Percentiles rank a stretch among this genome's conserved stretches.
Conservation (phyloP, 129 eudicot genomes). For the Chrysanthemum lavandulifolium region DNA sequence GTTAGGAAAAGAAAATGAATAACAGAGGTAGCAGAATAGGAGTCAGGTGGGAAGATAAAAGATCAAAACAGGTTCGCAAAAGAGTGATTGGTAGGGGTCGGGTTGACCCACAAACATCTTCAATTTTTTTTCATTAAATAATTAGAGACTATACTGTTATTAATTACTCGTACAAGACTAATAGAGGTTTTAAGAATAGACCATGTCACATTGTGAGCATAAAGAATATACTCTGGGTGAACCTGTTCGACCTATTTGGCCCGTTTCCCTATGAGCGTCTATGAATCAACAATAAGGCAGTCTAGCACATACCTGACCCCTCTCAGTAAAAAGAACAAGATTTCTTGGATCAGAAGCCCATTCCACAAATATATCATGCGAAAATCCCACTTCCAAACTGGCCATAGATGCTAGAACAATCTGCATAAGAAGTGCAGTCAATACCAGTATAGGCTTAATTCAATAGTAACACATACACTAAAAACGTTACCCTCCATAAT, state of each 20-base stretch:
- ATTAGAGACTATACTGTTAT: no score
- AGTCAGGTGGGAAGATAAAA: background rate
- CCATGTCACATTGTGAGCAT: no score
- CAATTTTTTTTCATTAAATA: no score
- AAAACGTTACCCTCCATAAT: constrained; percentile 6
- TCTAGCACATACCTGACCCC: constrained; percentile 73
- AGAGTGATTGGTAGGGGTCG: no score
- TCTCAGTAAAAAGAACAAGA: constrained; percentile 90
- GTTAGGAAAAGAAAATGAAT: no score
- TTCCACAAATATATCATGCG: constrained; percentile 92
- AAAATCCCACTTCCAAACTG: constrained; percentile 91
- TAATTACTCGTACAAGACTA: no score
- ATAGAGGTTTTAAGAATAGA: no score
- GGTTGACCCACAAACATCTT: no score
- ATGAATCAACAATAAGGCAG: background rate
- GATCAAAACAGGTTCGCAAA: background rate
- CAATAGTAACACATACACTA: background rate
- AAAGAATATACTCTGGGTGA: no score
- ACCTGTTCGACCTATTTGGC: no score
- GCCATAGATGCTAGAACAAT: constrained; percentile 95
- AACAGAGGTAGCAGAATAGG: no score
- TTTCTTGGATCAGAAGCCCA: constrained; percentile 87
- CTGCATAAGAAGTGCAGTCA: constrained; percentile 36
- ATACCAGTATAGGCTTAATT: constrained; percentile 1
- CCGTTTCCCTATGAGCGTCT: background rate